Percentiles rank a stretch among this genome's conserved stretches.
Conservation (phyloP, 805 yeast genomes). For the Ogataea glucozyma region DNA sequence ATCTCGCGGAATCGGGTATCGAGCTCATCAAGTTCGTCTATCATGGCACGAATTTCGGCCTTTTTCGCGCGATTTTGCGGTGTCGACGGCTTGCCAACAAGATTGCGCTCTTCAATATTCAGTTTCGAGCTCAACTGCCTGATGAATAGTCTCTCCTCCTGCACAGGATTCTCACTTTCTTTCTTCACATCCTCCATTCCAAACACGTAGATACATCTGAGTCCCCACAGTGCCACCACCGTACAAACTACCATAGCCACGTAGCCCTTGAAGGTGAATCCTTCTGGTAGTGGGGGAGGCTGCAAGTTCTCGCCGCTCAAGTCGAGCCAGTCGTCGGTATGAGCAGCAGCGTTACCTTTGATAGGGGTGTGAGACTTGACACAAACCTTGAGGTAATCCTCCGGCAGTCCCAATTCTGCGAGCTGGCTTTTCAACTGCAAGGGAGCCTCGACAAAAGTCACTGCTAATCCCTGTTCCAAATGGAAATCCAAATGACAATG, state of each 20-base stretch:
- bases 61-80: neutral
- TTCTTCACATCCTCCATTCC: constrained; percentile 64
- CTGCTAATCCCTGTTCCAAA: constrained; percentile 77
- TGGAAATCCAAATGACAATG: constrained; percentile 93
- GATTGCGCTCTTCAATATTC: constrained; percentile 13
- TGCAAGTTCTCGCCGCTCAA: constrained; percentile 63
- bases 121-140: constrained; percentile 17
- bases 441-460: constrained; percentile 73
- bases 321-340: constrained; percentile 51
- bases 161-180: constrained; percentile 39
- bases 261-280: constrained; percentile 72
- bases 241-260: constrained; percentile 58
- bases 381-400: constrained; percentile 54
- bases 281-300: constrained; percentile 61
- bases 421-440: constrained; percentile 46
- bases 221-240: constrained; percentile 57
- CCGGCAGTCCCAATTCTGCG: constrained; percentile 36
- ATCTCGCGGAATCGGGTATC: constrained; percentile 21
- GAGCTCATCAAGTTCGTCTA: constrained; percentile 26
- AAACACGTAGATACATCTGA: constrained; percentile 57
- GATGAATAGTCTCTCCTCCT: constrained; percentile 20
- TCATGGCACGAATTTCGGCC: constrained; percentile 17
- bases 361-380: constrained; percentile 44
- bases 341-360: constrained; percentile 77
- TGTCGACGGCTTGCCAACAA: constrained; percentile 3